Evolutionary conservation across 129 eudicot species (phyloP).

Genomic region (Saussurea involucrata): DNA sequence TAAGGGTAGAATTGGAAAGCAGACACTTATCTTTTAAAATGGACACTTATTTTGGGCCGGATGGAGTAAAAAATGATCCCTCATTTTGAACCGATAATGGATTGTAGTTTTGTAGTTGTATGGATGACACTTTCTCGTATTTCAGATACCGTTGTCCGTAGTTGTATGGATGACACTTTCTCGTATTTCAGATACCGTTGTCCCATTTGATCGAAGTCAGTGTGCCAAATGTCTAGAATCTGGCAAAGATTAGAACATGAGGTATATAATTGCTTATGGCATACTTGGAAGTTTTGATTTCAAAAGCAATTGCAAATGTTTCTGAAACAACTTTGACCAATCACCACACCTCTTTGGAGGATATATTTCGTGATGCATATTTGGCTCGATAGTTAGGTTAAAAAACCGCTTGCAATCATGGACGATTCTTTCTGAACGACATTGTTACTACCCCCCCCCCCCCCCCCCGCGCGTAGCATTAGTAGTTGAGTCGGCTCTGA

Average conservation of each 20-base stretch:
- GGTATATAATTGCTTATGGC: conserved; percentile 35
- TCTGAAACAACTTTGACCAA: neutral
- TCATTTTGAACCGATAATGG: neutral
- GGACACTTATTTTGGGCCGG: neutral
- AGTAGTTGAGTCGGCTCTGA: neutral
- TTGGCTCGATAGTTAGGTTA: too few relatives aligned
- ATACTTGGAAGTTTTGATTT: neutral
- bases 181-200: conserved; percentile 71
- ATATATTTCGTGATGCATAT: neutral
- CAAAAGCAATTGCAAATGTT: neutral
- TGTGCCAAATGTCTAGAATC: conserved; percentile 36
- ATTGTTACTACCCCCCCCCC: neutral
- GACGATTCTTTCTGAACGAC: neutral
- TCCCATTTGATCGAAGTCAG: conserved; percentile 88
- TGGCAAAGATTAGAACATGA: conserved; percentile 81
- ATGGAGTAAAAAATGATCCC: neutral
- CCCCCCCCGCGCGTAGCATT: neutral
- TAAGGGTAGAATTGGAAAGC: neutral
- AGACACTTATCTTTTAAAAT: neutral
- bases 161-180: neutral
- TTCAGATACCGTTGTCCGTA: conserved; percentile 95
- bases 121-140: neutral
- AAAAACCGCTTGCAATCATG: neutral
- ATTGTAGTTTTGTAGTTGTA: neutral
- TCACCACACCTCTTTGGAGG: neutral